Base-by-base conservation (phyloP, 2,329 filamentous ascomycete genomes). In the Arachnomyces sp. region DNA sequence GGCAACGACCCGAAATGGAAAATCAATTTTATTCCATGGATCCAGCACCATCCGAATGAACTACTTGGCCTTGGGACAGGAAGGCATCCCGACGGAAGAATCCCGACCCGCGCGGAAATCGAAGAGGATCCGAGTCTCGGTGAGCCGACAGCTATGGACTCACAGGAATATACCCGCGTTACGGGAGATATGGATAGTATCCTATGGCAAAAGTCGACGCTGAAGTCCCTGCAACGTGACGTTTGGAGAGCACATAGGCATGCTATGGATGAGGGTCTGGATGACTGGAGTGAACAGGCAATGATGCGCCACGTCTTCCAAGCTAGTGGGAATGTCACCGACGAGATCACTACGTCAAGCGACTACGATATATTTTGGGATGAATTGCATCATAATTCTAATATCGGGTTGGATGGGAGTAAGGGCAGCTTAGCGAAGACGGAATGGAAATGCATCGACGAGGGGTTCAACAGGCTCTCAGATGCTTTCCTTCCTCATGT, bases 271-370 rank as follows among this genome's bases (percentile, higher is more conserved):
- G 37, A 50, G 13, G 51, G 51, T 13, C 42, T 53, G 4, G 50
- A 52, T 31, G 52, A 53, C 43, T 55, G 51, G 51, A 52, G 48
- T 28, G 51, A 55, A 32, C 49, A 51, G 33, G 50, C 46, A 7
- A 49, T 51, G 44, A 52, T 56, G 35, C 60, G 61, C 4, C 47
- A 65, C 28, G 52, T 58, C 2, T 53, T 67, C 11, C 49, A 53
- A 12, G 54, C 60, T 0, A 57, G 59, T 30, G 50, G 57, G 7
- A 66, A 67, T 34, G 54, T 60, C 7, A 65, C 63, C 0, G 65
- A 66, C 13, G 54, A 60, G 31, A 56, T 62, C 17, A 55, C 54
- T 25, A 54, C 47, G 37, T 13, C 52, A 44, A 30, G 43, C 44
- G 59, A 61, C 42, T 61, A 61, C 35, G 52, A 60, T 28, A 44